Base-by-base conservation (phyloP, 768 basidiomycete genomes). In the Boletus sp. region DNA sequence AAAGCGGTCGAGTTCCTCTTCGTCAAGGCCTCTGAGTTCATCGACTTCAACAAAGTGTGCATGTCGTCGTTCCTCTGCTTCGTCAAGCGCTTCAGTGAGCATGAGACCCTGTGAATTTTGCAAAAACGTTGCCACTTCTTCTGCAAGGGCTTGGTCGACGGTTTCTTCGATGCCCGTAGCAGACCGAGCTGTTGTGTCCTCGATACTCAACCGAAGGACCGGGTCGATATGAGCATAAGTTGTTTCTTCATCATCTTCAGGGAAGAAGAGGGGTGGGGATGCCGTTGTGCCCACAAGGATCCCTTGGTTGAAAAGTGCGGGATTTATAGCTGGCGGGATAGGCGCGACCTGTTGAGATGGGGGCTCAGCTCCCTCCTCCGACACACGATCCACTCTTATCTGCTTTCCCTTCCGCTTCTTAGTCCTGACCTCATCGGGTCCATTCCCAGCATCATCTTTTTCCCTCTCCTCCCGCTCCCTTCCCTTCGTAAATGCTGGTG, bases 1-100 rank as follows among this genome's bases (percentile, higher is more conserved):
- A 65, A 97, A 88, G 25, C 75, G 76, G 67, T 96, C 88, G 40
- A 97, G 77, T 67, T 98, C 94, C 6, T 86, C 90, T 64, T 98
- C 94, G 69, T 97, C 88, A n/a, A 98, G 76, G 15, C 87, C 91
- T 21, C 76, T 66, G 43, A 93, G 72, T 58, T 88, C 87, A 59
- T 90, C 83, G 4, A 64, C 71, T 25, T 74, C 64, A 19, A 79
- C 74, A 35, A 71, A 70, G 39, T 81, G 76, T 23, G 82, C 78
- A 21, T 80, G 76, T 23, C 87, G 81, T 46, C 83, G 76, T 61
- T 82, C 74, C 37, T 90, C 84, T 0, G 78, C 86, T 64, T 87
- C 84, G 47, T 87, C 78, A 10, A 93, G 75, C 15, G 88, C 87
- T 19, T 77, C 74, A 6, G 76, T 70, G 9, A 90, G 73, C 66